These are phyloP conservation scores for Claviceps paspali DNA, from an alignment of 2,329 filamentous ascomycete species.

Conservation along the genomic window DNA sequence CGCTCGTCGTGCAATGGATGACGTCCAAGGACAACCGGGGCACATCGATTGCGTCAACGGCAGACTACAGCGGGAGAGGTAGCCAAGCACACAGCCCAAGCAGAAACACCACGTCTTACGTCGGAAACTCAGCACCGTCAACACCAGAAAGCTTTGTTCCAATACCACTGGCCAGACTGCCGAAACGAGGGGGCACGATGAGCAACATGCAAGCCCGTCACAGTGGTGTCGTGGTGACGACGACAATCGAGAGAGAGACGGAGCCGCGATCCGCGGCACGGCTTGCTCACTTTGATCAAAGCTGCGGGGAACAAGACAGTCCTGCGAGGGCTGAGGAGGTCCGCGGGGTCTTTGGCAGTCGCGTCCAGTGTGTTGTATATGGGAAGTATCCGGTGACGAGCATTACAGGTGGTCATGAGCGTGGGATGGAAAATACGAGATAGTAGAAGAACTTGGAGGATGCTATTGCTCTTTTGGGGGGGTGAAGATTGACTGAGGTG, in stretches of 20 bases:
- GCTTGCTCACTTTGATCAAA: neutral
- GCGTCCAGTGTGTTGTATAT: no score
- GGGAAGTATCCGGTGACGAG: no score
- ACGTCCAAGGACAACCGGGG: slow-evolving; percentile 30
- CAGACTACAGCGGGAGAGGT: slow-evolving; percentile 7
- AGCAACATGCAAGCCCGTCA: neutral
- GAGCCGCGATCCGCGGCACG: slow-evolving; percentile 9
- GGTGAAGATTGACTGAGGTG: no score
- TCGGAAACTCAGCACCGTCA: neutral
- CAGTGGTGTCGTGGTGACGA: slow-evolving; percentile 20
- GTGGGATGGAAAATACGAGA: no score
- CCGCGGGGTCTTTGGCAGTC: no score
- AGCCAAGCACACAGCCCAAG: slow-evolving; percentile 1
- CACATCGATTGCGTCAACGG: slow-evolving; percentile 12
- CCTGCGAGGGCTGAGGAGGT: neutral
- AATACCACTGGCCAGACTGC: neutral
- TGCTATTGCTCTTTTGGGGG: no score
- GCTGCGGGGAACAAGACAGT: slow-evolving; percentile 1
- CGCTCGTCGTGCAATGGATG: slow-evolving; percentile 47
- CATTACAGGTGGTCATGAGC: no score
- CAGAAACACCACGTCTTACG: slow-evolving; percentile 4
- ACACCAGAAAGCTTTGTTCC: neutral
- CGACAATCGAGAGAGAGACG: slow-evolving; percentile 21
- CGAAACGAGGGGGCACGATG: neutral
- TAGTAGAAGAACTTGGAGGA: no score